These are phyloP conservation scores for Anthoceros angustus DNA, from an alignment of 225 moss, liverwort and hornwort genomes.

Conservation along the genomic window DNA sequence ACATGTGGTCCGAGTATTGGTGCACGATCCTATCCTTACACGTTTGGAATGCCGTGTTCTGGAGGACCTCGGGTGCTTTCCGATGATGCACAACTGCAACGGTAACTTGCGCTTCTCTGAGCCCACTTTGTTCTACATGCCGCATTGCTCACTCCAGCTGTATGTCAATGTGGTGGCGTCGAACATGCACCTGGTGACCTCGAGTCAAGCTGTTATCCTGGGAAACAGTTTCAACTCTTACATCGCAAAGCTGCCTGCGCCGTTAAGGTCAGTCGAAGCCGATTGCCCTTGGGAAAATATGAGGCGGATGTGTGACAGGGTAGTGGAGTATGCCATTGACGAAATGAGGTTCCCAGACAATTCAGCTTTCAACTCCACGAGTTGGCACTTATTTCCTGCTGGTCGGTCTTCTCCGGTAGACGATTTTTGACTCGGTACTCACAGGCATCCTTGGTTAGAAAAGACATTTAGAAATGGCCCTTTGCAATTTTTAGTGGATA, in stretches of 20 bases:
- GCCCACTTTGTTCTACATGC: slow-evolving; percentile 81
- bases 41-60: slow-evolving; percentile 44
- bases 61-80: slow-evolving; percentile 37
- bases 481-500: no score
- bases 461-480: no score
- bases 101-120: slow-evolving; percentile 35
- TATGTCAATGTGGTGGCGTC: slow-evolving; percentile 59
- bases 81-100: slow-evolving; percentile 42
- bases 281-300: no score
- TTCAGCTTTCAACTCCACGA: no score
- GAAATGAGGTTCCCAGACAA: no score
- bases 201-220: slow-evolving; percentile 40
- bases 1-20: slow-evolving; percentile 29
- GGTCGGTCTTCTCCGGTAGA: no score
- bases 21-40: slow-evolving; percentile 68
- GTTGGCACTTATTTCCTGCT: no score
- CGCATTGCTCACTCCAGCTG: slow-evolving; percentile 70
- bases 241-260: slow-evolving; percentile 11
- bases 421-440: no score
- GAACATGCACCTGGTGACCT: slow-evolving; percentile 37
- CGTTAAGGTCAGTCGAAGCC: no score
- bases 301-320: no score
- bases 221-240: slow-evolving; percentile 81
- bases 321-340: no score
- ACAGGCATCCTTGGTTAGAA: no score